Conservation (phyloP, 306 rosid genomes). For the Luffa acutangula region DNA sequence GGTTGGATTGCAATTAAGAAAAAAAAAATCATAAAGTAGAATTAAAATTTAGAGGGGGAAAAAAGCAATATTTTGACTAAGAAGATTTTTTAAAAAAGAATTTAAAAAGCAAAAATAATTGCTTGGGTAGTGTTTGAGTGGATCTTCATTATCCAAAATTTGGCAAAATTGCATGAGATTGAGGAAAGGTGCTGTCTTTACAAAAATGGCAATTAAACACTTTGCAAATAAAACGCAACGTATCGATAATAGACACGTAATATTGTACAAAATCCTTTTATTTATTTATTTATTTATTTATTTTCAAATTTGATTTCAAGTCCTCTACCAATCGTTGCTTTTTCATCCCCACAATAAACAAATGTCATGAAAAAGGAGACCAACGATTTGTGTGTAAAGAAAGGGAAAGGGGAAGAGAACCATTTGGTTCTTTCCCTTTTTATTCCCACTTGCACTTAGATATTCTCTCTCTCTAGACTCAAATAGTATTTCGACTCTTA, state of each 20-base stretch:
- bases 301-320: neutral
- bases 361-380: constrained; percentile 38
- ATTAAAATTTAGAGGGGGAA: neutral
- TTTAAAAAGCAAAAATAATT: neutral
- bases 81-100: neutral
- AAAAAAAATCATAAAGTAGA: neutral
- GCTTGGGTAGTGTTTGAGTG: neutral
- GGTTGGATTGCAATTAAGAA: neutral
- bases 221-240: neutral
- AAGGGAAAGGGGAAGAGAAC: constrained; percentile 10
- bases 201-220: neutral
- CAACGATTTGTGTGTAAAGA: constrained; percentile 27
- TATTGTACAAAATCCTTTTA: neutral
- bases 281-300: neutral
- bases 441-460: constrained; percentile 22
- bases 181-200: neutral
- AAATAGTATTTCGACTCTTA: neutral
- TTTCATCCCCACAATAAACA: constrained; percentile 21
- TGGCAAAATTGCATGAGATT: neutral
- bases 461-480: neutral
- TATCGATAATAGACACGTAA: constrained; percentile 19
- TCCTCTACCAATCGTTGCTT: constrained; percentile 1
- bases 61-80: neutral
- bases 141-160: neutral
- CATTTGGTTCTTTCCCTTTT: constrained; percentile 19